Base-by-base conservation (phyloP, 1,284 basidiomycete genomes). In the Cerrena zonata region DNA sequence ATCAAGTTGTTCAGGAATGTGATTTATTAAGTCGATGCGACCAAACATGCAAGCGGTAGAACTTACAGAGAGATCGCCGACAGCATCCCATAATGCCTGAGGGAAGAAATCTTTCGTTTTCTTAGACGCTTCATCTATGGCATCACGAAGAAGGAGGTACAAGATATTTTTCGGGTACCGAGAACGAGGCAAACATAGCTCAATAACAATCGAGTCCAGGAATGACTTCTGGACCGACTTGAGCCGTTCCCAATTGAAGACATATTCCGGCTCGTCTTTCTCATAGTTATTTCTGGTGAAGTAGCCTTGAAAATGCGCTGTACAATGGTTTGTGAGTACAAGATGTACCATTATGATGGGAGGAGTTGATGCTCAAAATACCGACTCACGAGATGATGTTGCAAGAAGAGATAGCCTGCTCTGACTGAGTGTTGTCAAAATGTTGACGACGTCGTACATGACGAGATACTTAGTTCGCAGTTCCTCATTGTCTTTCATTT, bases 131-230 rank as follows among this genome's bases (percentile, higher is more conserved):
- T 90, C 87, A 18, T 81, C 75, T 15, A 84, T 70, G 10, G 84
- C 82, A 40, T 89, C 84, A 49, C 76, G 77, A 24, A 90, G 70
- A 36, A 87, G 77, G 50, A 78, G 72, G 56, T 80, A 80, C 22
- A 90, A 61, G 37, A 88, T 70, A 45, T 74, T 71, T 58, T 76
- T 79, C 2, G 86, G 83, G 63, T 84, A 85, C 0, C 71, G 69
- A 1, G 82, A 80, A 41, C 72, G 66, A 3, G 87, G 87, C 54
- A 90, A 81, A 60, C 82, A 86, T 2, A 90, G 66, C 61, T 90
- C 88, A 53, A 90, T 78, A 54, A 90, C 76, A 51, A 89, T 85
- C 1, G 85, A 87, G 63, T 89, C 88, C 40, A 89, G 64, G 69
- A 87, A 90, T 2, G 86, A 89, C 57, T 76, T 76, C 58, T 84